A percentile compares a stretch with the other conserved stretches of the same genome.
Conservation (phyloP, 306 rosid species). For the Myrica gale region DNA sequence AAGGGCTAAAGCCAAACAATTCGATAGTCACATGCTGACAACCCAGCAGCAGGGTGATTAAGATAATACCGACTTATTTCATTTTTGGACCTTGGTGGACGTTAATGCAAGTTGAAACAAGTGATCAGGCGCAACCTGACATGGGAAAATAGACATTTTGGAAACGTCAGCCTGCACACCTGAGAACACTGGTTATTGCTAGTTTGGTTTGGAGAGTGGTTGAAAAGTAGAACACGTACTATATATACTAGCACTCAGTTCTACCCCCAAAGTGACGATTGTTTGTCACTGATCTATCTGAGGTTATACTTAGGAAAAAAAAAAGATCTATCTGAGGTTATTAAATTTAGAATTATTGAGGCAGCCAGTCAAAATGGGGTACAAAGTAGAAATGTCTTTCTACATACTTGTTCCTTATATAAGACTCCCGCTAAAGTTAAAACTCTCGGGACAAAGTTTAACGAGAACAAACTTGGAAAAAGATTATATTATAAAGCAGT, state of each 20-base stretch:
- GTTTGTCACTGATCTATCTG: conserved; percentile 19
- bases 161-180: neutral
- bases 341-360: conserved; percentile 16
- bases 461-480: too few species aligned
- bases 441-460: neutral
- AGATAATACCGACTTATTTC: too few species aligned
- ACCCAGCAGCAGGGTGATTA: too few species aligned
- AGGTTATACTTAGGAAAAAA: too few species aligned
- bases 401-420: conserved; percentile 28
- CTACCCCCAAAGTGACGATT: conserved; percentile 8
- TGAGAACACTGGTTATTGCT: neutral
- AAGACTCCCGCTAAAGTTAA: conserved; percentile 12
- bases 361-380: conserved; percentile 22
- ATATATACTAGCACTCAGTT: neutral
- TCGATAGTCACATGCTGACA: too few species aligned
- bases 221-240: neutral
- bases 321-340: neutral
- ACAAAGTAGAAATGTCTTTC: conserved; percentile 22
- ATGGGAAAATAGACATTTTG: too few species aligned
- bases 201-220: neutral
- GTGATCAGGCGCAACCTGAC: too few species aligned
- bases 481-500: too few species aligned
- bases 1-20: too few species aligned
- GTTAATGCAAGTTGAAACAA: too few species aligned
- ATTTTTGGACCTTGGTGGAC: too few species aligned